Conservation (phyloP, 495 filamentous ascomycete species). For the Barbatosphaeria neglecta region DNA sequence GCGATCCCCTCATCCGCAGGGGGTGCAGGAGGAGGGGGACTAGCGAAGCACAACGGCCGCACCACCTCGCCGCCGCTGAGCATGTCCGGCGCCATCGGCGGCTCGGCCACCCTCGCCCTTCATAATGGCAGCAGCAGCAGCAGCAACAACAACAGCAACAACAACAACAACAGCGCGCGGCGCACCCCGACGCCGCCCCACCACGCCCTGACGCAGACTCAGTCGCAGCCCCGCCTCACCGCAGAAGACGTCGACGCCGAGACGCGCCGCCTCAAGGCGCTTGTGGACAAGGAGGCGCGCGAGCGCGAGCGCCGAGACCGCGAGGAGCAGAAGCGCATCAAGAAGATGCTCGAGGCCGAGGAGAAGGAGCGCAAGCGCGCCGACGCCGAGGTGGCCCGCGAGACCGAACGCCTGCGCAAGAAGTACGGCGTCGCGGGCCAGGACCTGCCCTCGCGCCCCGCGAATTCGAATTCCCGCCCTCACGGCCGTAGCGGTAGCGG, state of each 20-base stretch:
- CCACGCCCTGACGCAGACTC: constrained; percentile 36
- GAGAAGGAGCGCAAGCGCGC: constrained; percentile 52
- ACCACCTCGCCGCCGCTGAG: constrained; percentile 4
- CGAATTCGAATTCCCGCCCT: too few species aligned
- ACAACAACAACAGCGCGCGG: constrained; percentile 7
- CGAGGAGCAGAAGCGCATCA: constrained; percentile 56
- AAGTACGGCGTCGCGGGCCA: constrained; percentile 53
- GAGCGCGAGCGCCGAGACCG: constrained; percentile 42
- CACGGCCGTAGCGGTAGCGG: not conserved
- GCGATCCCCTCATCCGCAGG: too few species aligned
- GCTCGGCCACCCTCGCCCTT: too few species aligned
- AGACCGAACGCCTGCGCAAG: constrained; percentile 70
- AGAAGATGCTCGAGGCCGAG: constrained; percentile 70
- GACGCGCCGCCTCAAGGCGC: constrained; percentile 46
- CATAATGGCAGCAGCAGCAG: constrained; percentile 6
- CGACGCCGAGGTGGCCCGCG: constrained; percentile 65
- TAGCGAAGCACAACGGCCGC: constrained; percentile 31
- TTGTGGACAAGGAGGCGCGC: constrained; percentile 38
- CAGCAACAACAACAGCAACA: constrained; percentile 6
- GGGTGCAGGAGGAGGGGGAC: too few species aligned
- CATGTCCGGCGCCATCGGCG: constrained; percentile 24
- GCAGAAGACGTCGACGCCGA: constrained; percentile 53
- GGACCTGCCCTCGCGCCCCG: constrained; percentile 18
- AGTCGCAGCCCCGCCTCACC: too few species aligned
- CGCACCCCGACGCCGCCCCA: constrained; percentile 14